Conservation (phyloP, 1,139 yeast genomes). For the Nakaseomyces glabratus region DNA sequence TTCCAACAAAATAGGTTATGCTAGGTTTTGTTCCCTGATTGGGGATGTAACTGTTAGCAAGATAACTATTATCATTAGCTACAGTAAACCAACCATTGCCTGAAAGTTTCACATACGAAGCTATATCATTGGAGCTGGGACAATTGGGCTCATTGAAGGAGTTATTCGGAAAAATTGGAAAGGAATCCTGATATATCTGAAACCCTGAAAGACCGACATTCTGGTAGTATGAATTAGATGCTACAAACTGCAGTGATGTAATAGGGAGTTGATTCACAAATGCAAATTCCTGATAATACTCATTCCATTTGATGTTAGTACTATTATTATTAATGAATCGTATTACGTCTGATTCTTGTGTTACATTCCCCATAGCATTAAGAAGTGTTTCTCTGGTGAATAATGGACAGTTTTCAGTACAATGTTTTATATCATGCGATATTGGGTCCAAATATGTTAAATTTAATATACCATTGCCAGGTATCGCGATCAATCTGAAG, state of each 20-base stretch:
- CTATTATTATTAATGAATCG: constrained; percentile 21
- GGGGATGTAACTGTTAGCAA: constrained; percentile 25
- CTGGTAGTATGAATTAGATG: constrained; percentile 60
- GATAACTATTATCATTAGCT: constrained; percentile 29
- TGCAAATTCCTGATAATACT: constrained; percentile 66
- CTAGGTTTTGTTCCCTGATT: constrained; percentile 29
- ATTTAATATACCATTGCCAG: constrained; percentile 87
- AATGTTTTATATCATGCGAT: constrained; percentile 45
- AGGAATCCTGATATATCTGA: constrained; percentile 59
- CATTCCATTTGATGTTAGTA: constrained; percentile 34
- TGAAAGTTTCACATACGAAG: constrained; percentile 12
- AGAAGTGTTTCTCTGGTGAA: constrained; percentile 29
- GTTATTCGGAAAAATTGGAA: constrained; percentile 65
- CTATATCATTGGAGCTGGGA: constrained; percentile 34
- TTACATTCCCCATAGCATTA: constrained; percentile 16
- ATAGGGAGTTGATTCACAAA: constrained; percentile 66
- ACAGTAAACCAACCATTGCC: constrained; percentile 30
- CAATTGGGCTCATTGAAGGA: constrained; percentile 62
- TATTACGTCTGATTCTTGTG: constrained; percentile 16
- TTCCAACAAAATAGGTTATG: constrained; percentile 59
- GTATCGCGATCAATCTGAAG: constrained; percentile 69
- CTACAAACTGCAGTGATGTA: constrained; percentile 52
- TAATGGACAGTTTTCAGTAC: constrained; percentile 89
- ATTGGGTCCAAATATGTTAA: constrained; percentile 72
- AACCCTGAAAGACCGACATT: constrained; percentile 65